A percentile compares a stretch with the other conserved stretches of the same genome.
phyloP scores from a whole-genome alignment of 768 basidiomycete genomes.

The Mycena chlorophos region DNA sequence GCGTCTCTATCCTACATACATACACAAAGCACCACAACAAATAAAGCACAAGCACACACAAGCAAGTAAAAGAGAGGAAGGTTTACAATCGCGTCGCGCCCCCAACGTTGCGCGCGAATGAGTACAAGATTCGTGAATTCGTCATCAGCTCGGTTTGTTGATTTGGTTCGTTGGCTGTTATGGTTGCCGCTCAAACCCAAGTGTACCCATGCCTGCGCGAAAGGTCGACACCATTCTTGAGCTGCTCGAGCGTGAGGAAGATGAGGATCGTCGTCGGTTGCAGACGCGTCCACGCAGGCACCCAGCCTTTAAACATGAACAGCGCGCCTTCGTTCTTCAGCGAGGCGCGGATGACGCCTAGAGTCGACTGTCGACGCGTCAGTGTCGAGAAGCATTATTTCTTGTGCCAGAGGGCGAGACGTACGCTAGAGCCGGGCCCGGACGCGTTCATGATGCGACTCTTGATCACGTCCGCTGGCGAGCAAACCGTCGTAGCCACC shows the following conservation, averaged over 20 bases:
- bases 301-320: conserved; percentile 94
- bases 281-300: conserved; percentile 82
- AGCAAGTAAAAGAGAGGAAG: not conserved
- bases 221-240: conserved; percentile 72
- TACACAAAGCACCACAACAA: not conserved
- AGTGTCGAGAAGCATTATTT: not conserved
- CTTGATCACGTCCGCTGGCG: conserved; percentile 86
- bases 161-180: conserved; percentile 11
- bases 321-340: conserved; percentile 74
- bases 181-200: conserved; percentile 25
- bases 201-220: conserved; percentile 44
- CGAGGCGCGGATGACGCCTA: conserved; percentile 67
- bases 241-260: conserved; percentile 80
- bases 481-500: conserved; percentile 86
- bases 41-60: not conserved
- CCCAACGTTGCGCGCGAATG: not conserved
- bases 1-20: conserved; percentile 18
- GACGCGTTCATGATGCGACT: conserved; percentile 90
- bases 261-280: conserved; percentile 89
- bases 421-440: conserved; percentile 72
- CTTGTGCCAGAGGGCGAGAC: conserved; percentile 30
- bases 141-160: not conserved
- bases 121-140: too few species aligned
- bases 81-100: not conserved
- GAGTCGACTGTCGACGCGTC: conserved; percentile 52